Evolutionary conservation across 331 rosid genomes (phyloP).

Genomic region (Spiraea crenata): DNA sequence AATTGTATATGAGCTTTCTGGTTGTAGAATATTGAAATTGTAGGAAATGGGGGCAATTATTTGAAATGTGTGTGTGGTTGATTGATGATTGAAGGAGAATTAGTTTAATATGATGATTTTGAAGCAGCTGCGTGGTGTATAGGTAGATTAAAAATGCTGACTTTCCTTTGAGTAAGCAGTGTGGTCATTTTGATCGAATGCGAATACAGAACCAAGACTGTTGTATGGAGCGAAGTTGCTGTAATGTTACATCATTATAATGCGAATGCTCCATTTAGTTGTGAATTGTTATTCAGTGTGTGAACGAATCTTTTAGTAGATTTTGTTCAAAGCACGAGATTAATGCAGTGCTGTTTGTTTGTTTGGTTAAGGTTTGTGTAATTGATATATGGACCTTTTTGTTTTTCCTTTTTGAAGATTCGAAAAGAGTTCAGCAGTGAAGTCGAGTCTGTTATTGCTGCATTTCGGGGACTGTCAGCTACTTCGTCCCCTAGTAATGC

Average conservation of each 20-base stretch:
- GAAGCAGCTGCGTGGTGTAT: not conserved
- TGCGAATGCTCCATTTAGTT: not conserved
- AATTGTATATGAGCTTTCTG: not conserved
- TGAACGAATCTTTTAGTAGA: not conserved
- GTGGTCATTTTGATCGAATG: not conserved
- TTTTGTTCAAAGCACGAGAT: not conserved
- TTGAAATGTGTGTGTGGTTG: not conserved
- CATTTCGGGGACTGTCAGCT: conserved; percentile 53
- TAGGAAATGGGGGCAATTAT: not conserved
- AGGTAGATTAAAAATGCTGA: not conserved
- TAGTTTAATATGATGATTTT: not conserved
- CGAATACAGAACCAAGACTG: not conserved
- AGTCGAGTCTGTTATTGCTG: conserved; percentile 57
- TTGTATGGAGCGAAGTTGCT: not conserved
- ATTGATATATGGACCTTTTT: not conserved
- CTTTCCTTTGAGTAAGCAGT: not conserved
- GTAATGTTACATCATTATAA: not conserved
- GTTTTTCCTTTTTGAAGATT: conserved; percentile 39
- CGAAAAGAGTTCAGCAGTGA: conserved; percentile 82
- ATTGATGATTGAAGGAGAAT: not conserved
- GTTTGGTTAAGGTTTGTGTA: not conserved
- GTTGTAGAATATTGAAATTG: not conserved
- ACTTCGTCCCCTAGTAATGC: conserved; percentile 55
- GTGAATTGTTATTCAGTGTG: not conserved
- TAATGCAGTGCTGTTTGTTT: not conserved